A percentile compares a stretch with the other conserved stretches of the same genome.
phyloP scores from a whole-genome alignment of 345 rosid species.

The Psidium guajava region DNA sequence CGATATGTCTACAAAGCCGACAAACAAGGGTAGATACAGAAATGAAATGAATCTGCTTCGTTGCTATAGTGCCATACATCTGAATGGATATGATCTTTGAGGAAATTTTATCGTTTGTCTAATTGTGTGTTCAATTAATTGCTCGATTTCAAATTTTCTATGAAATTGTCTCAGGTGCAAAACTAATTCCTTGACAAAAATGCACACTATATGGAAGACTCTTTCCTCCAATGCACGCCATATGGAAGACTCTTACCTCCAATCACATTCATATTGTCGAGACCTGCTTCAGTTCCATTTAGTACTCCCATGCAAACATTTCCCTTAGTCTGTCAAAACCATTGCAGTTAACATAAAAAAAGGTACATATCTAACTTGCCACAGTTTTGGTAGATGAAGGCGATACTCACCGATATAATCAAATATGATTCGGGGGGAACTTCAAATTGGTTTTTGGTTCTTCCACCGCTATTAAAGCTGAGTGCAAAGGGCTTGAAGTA shows the following conservation, averaged over 20 bases:
- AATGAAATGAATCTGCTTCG: not conserved
- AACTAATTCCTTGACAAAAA: not conserved
- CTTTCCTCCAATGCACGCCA: conserved; percentile 48
- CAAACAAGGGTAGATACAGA: not conserved
- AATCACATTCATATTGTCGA: conserved; percentile 48
- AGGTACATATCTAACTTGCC: not conserved
- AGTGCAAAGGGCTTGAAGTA: conserved; percentile 64
- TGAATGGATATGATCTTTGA: not conserved
- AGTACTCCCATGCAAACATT: conserved; percentile 85
- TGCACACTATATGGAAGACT: not conserved
- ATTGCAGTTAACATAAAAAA: too few relatives aligned
- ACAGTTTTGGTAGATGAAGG: not conserved
- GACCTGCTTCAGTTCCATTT: conserved; percentile 72
- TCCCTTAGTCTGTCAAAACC: conserved; percentile 44
- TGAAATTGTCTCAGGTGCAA: not conserved
- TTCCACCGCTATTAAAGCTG: conserved; percentile 43
- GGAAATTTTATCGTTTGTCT: not conserved
- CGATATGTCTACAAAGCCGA: conserved; percentile 51
- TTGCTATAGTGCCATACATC: not conserved
- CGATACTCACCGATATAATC: conserved; percentile 57
- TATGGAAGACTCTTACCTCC: conserved; percentile 40
- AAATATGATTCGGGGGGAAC: conserved; percentile 68
- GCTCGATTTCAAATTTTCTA: not conserved
- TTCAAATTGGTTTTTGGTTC: conserved; percentile 37
- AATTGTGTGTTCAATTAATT: not conserved